A percentile compares a stretch with the other conserved stretches of the same genome.
phyloP scores from a whole-genome alignment of 257 asterid genomes.

The Scutellaria minor region DNA sequence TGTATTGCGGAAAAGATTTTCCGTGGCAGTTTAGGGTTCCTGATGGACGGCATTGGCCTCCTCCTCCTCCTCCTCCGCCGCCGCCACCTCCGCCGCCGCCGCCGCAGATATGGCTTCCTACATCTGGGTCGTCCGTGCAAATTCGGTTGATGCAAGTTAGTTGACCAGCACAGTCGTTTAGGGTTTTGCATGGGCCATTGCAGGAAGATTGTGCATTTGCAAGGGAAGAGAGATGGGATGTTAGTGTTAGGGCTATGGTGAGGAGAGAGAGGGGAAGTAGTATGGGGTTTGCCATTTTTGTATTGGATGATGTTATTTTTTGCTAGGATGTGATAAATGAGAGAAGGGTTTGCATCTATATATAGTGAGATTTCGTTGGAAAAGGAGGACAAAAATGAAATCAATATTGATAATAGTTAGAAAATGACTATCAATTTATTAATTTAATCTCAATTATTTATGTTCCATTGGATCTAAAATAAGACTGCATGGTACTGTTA shows the following conservation, averaged over 20 bases:
- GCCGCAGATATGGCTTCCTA: conserved; percentile 36
- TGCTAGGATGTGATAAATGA: neutral
- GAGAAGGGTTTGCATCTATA: conserved; percentile 18
- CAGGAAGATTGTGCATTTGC: conserved; percentile 38
- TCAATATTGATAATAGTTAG: neutral
- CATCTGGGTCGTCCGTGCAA: conserved; percentile 43
- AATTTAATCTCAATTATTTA: too few relatives aligned
- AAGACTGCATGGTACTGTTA: too few relatives aligned
- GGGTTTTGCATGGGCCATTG: conserved; percentile 40
- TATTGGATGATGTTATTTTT: neutral
- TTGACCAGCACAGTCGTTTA: conserved; percentile 41
- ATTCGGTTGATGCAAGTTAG: conserved; percentile 41
- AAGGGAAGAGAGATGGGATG: neutral
- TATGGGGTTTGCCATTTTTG: neutral
- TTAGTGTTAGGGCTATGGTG: neutral
- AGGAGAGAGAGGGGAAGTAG: conserved; percentile 1
- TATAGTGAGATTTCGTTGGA: neutral
- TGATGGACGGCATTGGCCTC: conserved; percentile 30
- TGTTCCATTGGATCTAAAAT: too few relatives aligned
- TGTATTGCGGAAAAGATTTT: conserved; percentile 30
- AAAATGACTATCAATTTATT: too few relatives aligned
- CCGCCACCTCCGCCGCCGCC: conserved; percentile 27
- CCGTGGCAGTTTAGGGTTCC: conserved; percentile 41
- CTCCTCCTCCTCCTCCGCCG: conserved; percentile 21
- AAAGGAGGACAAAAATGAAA: neutral